Evolutionary conservation across 2,329 filamentous ascomycete species (phyloP).

Genomic region (Cyclaneusma minus): DNA sequence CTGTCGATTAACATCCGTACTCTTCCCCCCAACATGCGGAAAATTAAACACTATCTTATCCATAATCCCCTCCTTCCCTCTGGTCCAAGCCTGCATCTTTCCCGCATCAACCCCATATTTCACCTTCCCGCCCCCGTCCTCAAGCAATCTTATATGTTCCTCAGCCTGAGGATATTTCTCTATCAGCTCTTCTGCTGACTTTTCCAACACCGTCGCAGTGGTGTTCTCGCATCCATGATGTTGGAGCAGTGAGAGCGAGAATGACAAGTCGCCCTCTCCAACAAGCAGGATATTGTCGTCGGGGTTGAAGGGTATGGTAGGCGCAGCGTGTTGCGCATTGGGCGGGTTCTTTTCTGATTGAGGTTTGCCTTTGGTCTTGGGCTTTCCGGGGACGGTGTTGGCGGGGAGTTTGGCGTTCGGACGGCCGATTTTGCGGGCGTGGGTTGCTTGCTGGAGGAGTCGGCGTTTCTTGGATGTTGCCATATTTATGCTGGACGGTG

Average conservation of each 20-base stretch:
- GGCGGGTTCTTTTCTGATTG: slow-evolving; percentile 3
- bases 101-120: slow-evolving; percentile 53
- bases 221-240: slow-evolving; percentile 52
- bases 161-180: slow-evolving; percentile 62
- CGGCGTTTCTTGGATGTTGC: too few relatives aligned
- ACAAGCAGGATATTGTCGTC: slow-evolving; percentile 58
- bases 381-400: slow-evolving; percentile 4
- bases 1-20: slow-evolving; percentile 86
- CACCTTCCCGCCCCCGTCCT: slow-evolving; percentile 27
- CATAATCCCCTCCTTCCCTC: slow-evolving; percentile 30
- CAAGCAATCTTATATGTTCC: slow-evolving; percentile 39
- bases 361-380: too few relatives aligned
- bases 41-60: slow-evolving; percentile 91
- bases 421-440: too few relatives aligned
- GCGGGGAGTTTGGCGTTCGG: slow-evolving; percentile 5
- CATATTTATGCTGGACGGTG: too few relatives aligned
- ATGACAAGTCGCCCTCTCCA: slow-evolving; percentile 72
- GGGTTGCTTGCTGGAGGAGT: too few relatives aligned
- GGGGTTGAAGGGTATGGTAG: slow-evolving; percentile 50
- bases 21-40: slow-evolving; percentile 84
- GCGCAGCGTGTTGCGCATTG: slow-evolving; percentile 21
- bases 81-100: slow-evolving; percentile 34
- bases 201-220: slow-evolving; percentile 56
- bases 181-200: slow-evolving; percentile 35
- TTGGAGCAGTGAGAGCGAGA: slow-evolving; percentile 48